Conservation (phyloP, 768 basidiomycete species). For the Coprinellus aureogranulatus region DNA sequence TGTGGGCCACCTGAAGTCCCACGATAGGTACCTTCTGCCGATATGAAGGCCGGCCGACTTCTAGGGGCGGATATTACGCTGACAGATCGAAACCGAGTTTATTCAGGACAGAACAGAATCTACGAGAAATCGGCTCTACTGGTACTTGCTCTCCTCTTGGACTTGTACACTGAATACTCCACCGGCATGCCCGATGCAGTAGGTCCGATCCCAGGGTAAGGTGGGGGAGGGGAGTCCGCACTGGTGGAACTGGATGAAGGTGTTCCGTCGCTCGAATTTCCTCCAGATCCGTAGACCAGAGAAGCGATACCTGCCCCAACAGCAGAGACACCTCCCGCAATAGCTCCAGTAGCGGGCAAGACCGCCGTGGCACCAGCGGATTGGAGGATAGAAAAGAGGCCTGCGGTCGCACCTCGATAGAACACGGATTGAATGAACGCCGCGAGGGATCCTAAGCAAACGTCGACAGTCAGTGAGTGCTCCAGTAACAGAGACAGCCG, state of each 20-base stretch:
- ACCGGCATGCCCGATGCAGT: background rate
- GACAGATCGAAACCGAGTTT: too few species aligned
- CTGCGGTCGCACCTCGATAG: constrained; percentile 5
- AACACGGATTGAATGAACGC: constrained; percentile 4
- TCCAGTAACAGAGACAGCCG: background rate
- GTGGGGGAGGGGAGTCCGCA: background rate
- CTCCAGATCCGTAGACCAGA: background rate
- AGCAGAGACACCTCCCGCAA: background rate
- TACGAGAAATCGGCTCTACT: background rate
- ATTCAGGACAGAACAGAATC: too few species aligned
- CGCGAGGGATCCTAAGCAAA: constrained; percentile 1
- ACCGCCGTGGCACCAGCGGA: constrained; percentile 3
- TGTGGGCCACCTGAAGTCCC: too few species aligned
- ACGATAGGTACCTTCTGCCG: too few species aligned
- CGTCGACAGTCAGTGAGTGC: background rate
- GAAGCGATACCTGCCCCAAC: background rate
- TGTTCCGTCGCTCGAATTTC: background rate
- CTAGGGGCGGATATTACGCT: too few species aligned
- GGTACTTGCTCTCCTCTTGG: background rate
- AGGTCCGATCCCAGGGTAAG: background rate
- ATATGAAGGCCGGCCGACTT: too few species aligned
- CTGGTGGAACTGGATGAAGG: background rate
- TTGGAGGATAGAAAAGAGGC: constrained; percentile 7
- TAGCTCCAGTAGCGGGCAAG: constrained; percentile 2
- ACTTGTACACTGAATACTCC: background rate